These are phyloP conservation scores for Nitzschia inconspicua DNA, from an alignment of 108 stramenopile species.

Conservation along the genomic window DNA sequence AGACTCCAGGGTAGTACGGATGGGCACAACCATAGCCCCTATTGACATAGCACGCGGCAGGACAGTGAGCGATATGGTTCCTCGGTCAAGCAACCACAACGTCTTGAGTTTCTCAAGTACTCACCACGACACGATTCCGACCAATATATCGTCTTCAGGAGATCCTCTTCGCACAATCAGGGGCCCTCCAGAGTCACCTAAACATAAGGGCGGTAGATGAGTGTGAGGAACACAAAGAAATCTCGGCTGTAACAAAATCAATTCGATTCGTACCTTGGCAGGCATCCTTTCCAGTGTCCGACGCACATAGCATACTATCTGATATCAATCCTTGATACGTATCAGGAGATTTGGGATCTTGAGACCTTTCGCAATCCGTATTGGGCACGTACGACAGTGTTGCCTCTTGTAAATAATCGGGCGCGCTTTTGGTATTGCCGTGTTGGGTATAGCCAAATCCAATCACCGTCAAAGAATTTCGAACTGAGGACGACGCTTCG, in stretches of 20 bases:
- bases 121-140: slow-evolving; percentile 41
- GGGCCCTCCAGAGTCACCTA: slow-evolving; percentile 37
- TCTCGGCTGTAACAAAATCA: neutral
- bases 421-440: neutral
- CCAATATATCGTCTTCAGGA: slow-evolving; percentile 23
- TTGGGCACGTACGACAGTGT: slow-evolving; percentile 40
- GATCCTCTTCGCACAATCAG: slow-evolving; percentile 18
- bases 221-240: neutral
- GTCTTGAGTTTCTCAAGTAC: neutral
- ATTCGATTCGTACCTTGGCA: slow-evolving; percentile 29
- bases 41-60: neutral
- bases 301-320: slow-evolving; percentile 61
- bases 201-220: neutral
- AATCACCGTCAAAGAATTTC: slow-evolving; percentile 28
- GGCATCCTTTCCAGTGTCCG: slow-evolving; percentile 38
- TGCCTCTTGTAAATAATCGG: slow-evolving; percentile 28
- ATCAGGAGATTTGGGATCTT: slow-evolving; percentile 11
- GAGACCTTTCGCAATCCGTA: slow-evolving; percentile 29
- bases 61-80: neutral
- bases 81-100: neutral
- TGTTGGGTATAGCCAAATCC: slow-evolving; percentile 56
- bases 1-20: slow-evolving; percentile 50
- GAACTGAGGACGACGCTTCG: neutral
- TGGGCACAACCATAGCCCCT: slow-evolving; percentile 27
- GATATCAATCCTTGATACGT: slow-evolving; percentile 40